Conservation (phyloP, 352 stramenopile species). For the Phytopythium aichiense region DNA sequence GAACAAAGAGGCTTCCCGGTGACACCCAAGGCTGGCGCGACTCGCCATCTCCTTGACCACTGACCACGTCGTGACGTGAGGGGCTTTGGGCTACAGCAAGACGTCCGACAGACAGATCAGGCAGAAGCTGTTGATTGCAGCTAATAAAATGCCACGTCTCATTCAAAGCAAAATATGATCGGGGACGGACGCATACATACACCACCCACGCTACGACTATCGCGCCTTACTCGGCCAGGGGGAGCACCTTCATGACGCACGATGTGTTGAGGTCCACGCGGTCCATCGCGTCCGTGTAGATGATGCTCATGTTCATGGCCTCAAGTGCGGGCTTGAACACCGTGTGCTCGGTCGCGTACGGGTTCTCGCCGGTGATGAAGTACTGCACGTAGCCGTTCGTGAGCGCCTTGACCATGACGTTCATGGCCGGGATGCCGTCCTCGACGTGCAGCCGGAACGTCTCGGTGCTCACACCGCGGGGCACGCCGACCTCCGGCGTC, state of each 20-base stretch:
- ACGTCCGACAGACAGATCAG: too few relatives aligned
- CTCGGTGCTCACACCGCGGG: conserved; percentile 32
- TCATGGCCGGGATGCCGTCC: conserved; percentile 20
- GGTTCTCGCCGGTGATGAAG: conserved; percentile 43
- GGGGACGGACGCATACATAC: not conserved
- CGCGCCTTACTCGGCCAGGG: conserved; percentile 6
- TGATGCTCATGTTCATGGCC: conserved; percentile 51
- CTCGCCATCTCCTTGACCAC: too few relatives aligned
- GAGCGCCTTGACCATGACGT: conserved; percentile 41
- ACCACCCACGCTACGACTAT: not conserved
- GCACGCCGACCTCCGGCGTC: conserved; percentile 33
- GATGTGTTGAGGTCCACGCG: conserved; percentile 29
- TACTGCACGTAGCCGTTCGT: conserved; percentile 38
- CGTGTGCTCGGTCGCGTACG: conserved; percentile 30
- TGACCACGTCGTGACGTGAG: too few relatives aligned
- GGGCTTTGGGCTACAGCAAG: too few relatives aligned
- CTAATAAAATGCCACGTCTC: not conserved
- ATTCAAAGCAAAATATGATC: not conserved
- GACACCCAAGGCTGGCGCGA: too few relatives aligned
- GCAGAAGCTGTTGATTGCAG: not conserved
- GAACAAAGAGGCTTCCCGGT: too few relatives aligned
- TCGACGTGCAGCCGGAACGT: conserved; percentile 27
- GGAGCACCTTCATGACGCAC: conserved; percentile 20
- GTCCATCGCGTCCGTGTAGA: conserved; percentile 39
- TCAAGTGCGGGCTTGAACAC: conserved; percentile 38